Base-by-base conservation (phyloP, 2,329 filamentous ascomycete genomes). In the Colletotrichum orchidophilum region DNA sequence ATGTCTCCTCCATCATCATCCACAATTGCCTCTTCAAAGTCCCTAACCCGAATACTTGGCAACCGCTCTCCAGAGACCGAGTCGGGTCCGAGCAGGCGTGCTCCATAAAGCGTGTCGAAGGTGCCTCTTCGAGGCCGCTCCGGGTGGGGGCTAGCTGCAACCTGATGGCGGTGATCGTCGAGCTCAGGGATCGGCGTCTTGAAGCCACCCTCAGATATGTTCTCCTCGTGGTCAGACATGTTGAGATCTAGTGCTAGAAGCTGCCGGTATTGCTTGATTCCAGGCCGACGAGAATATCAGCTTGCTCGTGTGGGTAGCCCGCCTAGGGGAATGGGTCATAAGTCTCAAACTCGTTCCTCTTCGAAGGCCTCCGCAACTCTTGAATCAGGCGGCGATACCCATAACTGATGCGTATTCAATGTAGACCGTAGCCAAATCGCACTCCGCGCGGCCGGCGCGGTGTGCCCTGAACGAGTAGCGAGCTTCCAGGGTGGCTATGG, bases 1-100 rank as follows among this genome's bases (percentile, higher is more conserved):
- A 80, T 74, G 26, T 83, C 83, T 15, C 83, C 83, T 74, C 82
- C 86, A 52, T 93, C 92, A 63, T 97, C 95, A 75, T 97, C 94
- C 49, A 92, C 84, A 39, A 97, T 86, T 15, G 94, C 95, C 75
- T 96, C 91, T 80, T 98, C 95, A 75, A 97, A 97, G 79, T 97
- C 95, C 67, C 94, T 90, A 49, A 93, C 87, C 29, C 82, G 81
- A 35, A 88, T 80, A 73, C 83, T 84, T n/a, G 83, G 82, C n/a
- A 66, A 66, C 49, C 58, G 54, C 12, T 65, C 67, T 21, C 52
- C 73, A 6, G 57, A 50, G 3, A 52, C 52, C 24, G 52, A 42
- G n/a, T 80, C 79, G 15, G 82, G 77, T 29, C 83, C 80, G 73
- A 85, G 75, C 70, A 87, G 85, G 46, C 85, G 83, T 63, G 85